Conservation (phyloP, 805 yeast species). For the Candida multigemmis region DNA sequence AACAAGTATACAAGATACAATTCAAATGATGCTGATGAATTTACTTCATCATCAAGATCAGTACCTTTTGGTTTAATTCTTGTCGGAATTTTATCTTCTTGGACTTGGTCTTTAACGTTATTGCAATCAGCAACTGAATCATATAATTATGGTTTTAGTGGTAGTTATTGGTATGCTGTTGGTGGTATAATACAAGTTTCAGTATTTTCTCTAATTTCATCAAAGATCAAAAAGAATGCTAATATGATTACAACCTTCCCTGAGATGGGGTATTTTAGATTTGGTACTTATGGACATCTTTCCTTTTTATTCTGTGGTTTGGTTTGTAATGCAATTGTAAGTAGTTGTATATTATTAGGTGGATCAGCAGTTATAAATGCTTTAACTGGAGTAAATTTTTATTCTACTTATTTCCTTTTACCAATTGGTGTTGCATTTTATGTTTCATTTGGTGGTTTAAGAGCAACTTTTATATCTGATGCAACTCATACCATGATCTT, state of each 20-base stretch:
- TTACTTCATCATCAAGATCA: slow-evolving; percentile 9
- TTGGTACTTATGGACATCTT: slow-evolving; percentile 18
- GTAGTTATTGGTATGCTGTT: slow-evolving; percentile 14
- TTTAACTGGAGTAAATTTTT: slow-evolving; percentile 62
- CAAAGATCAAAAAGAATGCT: slow-evolving; percentile 21
- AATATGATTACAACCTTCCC: slow-evolving; percentile 23
- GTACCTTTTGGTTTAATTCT: slow-evolving; percentile 10
- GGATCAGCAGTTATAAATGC: slow-evolving; percentile 74
- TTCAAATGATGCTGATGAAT: slow-evolving; percentile 9
- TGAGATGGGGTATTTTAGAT: slow-evolving; percentile 16
- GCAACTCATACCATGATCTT: slow-evolving; percentile 16
- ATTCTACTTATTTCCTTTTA: slow-evolving; percentile 13
- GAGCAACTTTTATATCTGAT: slow-evolving; percentile 17
- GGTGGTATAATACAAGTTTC: slow-evolving; percentile 19
- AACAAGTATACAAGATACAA: slow-evolving; percentile 7
- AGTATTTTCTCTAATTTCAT: slow-evolving; percentile 24
- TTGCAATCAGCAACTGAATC: slow-evolving; percentile 12
- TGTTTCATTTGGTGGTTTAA: slow-evolving; percentile 14
- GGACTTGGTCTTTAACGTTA: slow-evolving; percentile 20
- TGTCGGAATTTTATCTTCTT: slow-evolving; percentile 12
- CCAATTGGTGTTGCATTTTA: slow-evolving; percentile 15
- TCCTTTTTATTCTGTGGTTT: slow-evolving; percentile 14
- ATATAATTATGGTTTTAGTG: slow-evolving; percentile 12
- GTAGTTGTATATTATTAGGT: slow-evolving; percentile 12
- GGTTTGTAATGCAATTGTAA: slow-evolving; percentile 12